Base-by-base conservation (phyloP, 495 filamentous ascomycete genomes). In the Ramalina peruviana region DNA sequence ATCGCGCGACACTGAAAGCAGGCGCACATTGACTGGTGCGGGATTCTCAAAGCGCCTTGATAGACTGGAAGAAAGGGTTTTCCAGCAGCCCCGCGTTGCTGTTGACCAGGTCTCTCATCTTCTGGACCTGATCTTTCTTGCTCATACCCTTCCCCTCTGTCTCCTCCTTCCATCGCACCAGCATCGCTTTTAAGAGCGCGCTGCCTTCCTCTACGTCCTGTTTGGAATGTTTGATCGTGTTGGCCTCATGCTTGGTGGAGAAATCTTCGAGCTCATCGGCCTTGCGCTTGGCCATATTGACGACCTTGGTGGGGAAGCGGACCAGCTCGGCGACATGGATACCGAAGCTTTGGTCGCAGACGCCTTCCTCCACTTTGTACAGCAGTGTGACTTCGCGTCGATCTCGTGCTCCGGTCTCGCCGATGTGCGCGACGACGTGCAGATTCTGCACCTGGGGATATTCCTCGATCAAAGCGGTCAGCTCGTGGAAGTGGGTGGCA, bases 291-390 rank as follows among this genome's bases (percentile, higher is more conserved):
- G 92, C 92, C 92, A 97, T 99, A 58, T 88, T 88, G 48, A 99
- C 85, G 5, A 99, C 92, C 66, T 97, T 99, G 47, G 85, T 79
- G 3, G 92, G 92, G 72, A 99, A 99, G n/a, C 89, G 78, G 9
- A 99, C 92, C 1, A 99, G 78, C 68, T 99, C 92, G 10, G 92
- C 92, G 12, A 99, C 92, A 64, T 98, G 92, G 61, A 98, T 98
- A 57, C 92, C 92, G 66, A 98, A 98, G 36, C 81, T 86, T 64
- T 98, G 92, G 62, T 99, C 92, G 68, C 88, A 94, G 56, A 97
- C 82, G 36, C 92, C 93, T 4, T 87, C 85, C 56, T 89, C 85
- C 40, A 98, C 88, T 62, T 93, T 94, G 70, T 98, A 98, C 1
- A 98, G 79, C 3, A 98, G 75, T 1, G 92, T 98, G 38, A 98